These are phyloP conservation scores for Penicillium oxalicum DNA, from an alignment of 2,329 filamentous ascomycete genomes.

Conservation along the genomic window DNA sequence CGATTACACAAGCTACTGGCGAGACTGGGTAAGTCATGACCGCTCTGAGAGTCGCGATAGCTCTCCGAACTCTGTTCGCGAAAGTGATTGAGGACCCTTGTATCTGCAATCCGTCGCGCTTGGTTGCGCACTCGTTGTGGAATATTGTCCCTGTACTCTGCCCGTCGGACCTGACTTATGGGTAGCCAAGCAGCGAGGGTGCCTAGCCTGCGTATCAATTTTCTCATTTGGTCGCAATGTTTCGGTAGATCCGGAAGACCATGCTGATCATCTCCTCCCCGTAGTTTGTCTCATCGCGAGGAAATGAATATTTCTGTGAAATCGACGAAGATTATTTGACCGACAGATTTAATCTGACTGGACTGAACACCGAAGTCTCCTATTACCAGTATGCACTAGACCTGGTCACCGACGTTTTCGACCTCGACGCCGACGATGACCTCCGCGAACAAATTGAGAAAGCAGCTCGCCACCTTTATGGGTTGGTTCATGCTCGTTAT, in stretches of 20 bases:
- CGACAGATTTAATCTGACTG: constrained; percentile 95
- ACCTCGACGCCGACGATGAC: constrained; percentile 96
- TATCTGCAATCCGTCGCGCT: neutral
- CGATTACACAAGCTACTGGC: constrained; percentile 98
- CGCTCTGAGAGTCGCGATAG: constrained; percentile 6
- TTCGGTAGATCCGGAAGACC: too few relatives aligned
- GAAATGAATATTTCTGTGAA: constrained; percentile 99
- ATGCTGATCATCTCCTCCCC: too few relatives aligned
- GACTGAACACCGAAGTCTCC: constrained; percentile 92
- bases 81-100: neutral
- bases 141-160: too few relatives aligned
- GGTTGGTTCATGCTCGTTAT: constrained; percentile 90
- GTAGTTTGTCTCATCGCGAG: constrained; percentile 94
- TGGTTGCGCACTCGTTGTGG: neutral
- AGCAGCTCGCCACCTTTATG: constrained; percentile 90
- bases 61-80: too few relatives aligned
- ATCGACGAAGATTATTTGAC: constrained; percentile 99
- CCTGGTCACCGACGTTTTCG: constrained; percentile 95
- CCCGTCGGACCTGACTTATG: too few relatives aligned
- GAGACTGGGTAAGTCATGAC: constrained; percentile 79
- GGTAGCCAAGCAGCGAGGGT: too few relatives aligned
- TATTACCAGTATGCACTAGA: constrained; percentile 99
- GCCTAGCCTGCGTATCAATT: too few relatives aligned
- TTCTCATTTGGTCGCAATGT: too few relatives aligned
- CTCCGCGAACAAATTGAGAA: constrained; percentile 98